These are phyloP conservation scores for Cytospora chrysosperma DNA, from an alignment of 2,329 filamentous ascomycete species.

Conservation along the genomic window DNA sequence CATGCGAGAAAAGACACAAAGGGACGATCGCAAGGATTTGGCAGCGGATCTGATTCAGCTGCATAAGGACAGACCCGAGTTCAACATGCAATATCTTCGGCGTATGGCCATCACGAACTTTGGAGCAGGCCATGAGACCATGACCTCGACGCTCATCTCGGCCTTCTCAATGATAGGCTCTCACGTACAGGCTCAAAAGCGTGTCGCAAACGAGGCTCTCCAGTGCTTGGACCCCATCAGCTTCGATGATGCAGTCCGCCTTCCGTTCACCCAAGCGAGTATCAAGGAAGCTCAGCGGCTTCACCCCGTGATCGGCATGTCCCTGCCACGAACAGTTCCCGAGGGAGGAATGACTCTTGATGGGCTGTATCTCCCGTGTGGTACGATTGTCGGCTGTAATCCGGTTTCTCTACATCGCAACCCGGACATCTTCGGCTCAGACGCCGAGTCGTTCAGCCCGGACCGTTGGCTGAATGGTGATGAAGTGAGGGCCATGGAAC, in stretches of 20 bases:
- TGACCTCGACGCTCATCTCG: slow-evolving; percentile 52
- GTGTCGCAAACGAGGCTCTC: slow-evolving; percentile 35
- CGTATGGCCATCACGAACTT: slow-evolving; percentile 56
- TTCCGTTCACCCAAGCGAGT: slow-evolving; percentile 43
- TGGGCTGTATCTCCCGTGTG: slow-evolving; percentile 41
- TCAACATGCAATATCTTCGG: slow-evolving; percentile 47
- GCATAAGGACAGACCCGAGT: slow-evolving; percentile 44
- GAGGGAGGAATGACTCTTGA: slow-evolving; percentile 38
- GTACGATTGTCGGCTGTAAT: slow-evolving; percentile 51
- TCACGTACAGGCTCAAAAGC: slow-evolving; percentile 34
- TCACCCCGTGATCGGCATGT: slow-evolving; percentile 52
- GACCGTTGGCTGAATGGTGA: slow-evolving; percentile 44
- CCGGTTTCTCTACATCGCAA: slow-evolving; percentile 52
- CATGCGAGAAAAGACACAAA: slow-evolving; percentile 26
- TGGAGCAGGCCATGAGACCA: slow-evolving; percentile 55
- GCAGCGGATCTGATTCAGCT: slow-evolving; percentile 47
- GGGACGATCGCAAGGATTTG: slow-evolving; percentile 40
- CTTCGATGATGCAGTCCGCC: slow-evolving; percentile 29
- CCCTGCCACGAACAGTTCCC: slow-evolving; percentile 48
- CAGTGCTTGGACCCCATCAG: slow-evolving; percentile 12
- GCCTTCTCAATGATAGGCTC: slow-evolving; percentile 47
- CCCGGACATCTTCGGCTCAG: slow-evolving; percentile 46
- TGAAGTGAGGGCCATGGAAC: slow-evolving; percentile 43
- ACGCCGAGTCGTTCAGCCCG: slow-evolving; percentile 45
- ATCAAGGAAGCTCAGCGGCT: slow-evolving; percentile 53